These are phyloP conservation scores for Curvularia spicifera DNA, from an alignment of 2,329 filamentous ascomycete species.

Conservation along the genomic window DNA sequence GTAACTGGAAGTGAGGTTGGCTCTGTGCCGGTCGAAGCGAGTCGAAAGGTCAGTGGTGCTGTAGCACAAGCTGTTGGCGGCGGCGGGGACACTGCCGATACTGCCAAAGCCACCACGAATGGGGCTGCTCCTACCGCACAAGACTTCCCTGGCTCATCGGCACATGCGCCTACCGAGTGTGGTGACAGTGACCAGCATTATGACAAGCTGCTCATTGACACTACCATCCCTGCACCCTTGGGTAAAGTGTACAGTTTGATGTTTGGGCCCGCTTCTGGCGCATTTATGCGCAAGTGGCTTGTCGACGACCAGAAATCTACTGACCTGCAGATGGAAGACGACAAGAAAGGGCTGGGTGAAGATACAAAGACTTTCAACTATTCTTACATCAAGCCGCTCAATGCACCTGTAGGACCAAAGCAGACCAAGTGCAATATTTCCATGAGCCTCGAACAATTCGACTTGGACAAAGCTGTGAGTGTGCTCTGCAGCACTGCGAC, in stretches of 20 bases:
- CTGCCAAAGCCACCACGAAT: conserved; percentile 51
- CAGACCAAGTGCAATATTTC: conserved; percentile 94
- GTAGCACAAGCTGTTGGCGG: conserved; percentile 51
- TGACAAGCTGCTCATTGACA: conserved; percentile 84
- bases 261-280: conserved; percentile 79
- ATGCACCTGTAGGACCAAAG: conserved; percentile 82
- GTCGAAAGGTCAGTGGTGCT: conserved; percentile 72
- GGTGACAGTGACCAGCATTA: conserved; percentile 80
- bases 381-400: conserved; percentile 90
- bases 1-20: conserved; percentile 60
- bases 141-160: conserved; percentile 84
- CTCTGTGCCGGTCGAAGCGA: conserved; percentile 60
- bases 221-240: conserved; percentile 82
- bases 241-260: conserved; percentile 90
- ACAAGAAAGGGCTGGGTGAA: conserved; percentile 76
- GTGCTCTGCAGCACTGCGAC: conserved; percentile 85
- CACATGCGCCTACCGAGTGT: conserved; percentile 85
- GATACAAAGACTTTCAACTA: conserved; percentile 78
- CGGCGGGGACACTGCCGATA: conserved; percentile 35
- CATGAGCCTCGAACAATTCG: conserved; percentile 81
- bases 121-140: conserved; percentile 52
- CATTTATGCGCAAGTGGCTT: conserved; percentile 87
- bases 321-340: conserved; percentile 83
- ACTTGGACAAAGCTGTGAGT: conserved; percentile 85
- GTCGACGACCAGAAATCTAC: conserved; percentile 84